These are phyloP conservation scores for Suillus subalutaceus DNA, from an alignment of 768 basidiomycete species.

Conservation along the genomic window DNA sequence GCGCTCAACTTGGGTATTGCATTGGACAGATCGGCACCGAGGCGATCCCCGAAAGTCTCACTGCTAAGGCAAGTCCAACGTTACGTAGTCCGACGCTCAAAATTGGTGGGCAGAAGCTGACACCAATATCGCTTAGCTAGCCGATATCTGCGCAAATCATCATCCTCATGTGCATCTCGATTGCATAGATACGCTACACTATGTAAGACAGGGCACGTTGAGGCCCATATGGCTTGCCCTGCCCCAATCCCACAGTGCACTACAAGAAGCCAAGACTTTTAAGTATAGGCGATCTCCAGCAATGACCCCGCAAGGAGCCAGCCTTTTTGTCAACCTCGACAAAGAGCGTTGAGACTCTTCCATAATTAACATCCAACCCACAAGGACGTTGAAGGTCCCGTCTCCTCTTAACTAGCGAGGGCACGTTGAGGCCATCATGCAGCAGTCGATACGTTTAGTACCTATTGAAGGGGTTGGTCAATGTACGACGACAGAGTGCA, in stretches of 20 bases:
- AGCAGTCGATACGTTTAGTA: constrained; percentile 28
- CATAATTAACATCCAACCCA: constrained; percentile 47
- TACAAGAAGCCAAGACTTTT: constrained; percentile 17
- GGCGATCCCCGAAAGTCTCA: not conserved
- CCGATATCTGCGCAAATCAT: not conserved
- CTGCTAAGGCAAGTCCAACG: not conserved
- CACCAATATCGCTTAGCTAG: no score
- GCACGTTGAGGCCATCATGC: constrained; percentile 78
- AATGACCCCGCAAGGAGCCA: constrained; percentile 10
- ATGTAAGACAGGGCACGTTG: constrained; percentile 36
- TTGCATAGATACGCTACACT: constrained; percentile 12
- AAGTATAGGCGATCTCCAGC: constrained; percentile 20
- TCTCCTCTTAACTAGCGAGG: constrained; percentile 59
- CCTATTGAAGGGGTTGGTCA: constrained; percentile 21
- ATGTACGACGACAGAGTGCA: no score
- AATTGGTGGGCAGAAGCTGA: not conserved
- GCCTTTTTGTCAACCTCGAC: constrained; percentile 29
- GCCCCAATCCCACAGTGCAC: constrained; percentile 18
- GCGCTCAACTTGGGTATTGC: not conserved
- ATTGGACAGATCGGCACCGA: not conserved
- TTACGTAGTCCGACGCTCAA: not conserved
- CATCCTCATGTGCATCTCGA: constrained; percentile 7
- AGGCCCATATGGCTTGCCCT: constrained; percentile 31
- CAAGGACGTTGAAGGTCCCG: constrained; percentile 72
- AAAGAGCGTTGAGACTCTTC: constrained; percentile 52